These are phyloP conservation scores for Peronosclerospora sorghi DNA, from an alignment of 352 stramenopile genomes.

Conservation along the genomic window DNA sequence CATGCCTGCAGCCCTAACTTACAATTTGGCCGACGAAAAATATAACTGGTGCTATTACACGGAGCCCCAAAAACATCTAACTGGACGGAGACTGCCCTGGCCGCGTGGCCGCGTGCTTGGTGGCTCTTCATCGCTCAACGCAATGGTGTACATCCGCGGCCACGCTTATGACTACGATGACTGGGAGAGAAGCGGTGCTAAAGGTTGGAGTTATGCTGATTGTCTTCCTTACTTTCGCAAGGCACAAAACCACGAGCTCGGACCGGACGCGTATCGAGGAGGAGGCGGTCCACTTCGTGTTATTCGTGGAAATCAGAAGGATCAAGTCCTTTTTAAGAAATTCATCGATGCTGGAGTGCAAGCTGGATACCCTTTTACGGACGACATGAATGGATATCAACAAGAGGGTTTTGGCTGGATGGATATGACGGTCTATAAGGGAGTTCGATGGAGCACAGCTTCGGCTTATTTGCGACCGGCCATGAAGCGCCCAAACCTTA, in stretches of 20 bases:
- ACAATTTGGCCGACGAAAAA: conserved; percentile 70
- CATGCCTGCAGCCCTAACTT: conserved; percentile 82
- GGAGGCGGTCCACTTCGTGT: conserved; percentile 75
- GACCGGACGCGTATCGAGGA: conserved; percentile 68
- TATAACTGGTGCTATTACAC: conserved; percentile 87
- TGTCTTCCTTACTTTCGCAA: conserved; percentile 85
- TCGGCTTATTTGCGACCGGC: conserved; percentile 68
- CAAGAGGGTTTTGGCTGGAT: conserved; percentile 87
- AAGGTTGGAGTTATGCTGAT: conserved; percentile 81
- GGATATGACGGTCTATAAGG: conserved; percentile 81
- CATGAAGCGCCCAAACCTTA: conserved; percentile 57
- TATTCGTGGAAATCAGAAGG: conserved; percentile 55
- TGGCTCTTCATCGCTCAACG: conserved; percentile 83
- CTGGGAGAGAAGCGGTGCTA: conserved; percentile 60
- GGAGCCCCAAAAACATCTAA: conserved; percentile 72
- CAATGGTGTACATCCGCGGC: conserved; percentile 87
- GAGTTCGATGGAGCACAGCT: conserved; percentile 67
- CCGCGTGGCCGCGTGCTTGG: conserved; percentile 81
- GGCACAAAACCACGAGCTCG: conserved; percentile 69
- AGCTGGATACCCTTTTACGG: conserved; percentile 77
- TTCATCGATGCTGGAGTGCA: conserved; percentile 83
- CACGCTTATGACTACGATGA: conserved; percentile 84
- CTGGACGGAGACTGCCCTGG: conserved; percentile 72
- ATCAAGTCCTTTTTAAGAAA: conserved; percentile 83
- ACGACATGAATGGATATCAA: conserved; percentile 86